These are phyloP conservation scores for Chaetomium sp. DNA, from an alignment of 2,329 filamentous ascomycete genomes.

Conservation along the genomic window DNA sequence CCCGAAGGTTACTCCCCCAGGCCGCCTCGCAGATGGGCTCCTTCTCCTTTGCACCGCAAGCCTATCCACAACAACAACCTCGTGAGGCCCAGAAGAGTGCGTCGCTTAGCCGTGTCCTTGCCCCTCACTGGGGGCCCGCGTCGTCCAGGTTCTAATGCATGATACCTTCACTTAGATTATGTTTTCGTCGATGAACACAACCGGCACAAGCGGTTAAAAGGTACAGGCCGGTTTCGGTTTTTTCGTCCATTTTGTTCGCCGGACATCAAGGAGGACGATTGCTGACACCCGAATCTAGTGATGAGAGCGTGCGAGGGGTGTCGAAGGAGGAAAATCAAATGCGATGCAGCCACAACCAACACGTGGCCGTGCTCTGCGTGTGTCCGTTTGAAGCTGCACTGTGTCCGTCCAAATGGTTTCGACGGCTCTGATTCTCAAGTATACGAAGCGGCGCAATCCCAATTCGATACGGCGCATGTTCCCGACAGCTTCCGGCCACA, in stretches of 20 bases:
- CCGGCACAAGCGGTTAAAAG: slow-evolving; percentile 92
- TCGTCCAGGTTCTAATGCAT: slow-evolving; percentile 26
- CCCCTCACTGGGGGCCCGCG: neutral
- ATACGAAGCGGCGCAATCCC: slow-evolving; percentile 45
- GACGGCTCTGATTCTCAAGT: slow-evolving; percentile 49
- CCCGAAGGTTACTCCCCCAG: slow-evolving; percentile 59
- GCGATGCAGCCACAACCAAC: slow-evolving; percentile 93
- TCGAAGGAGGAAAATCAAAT: slow-evolving; percentile 92
- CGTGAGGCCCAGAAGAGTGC: slow-evolving; percentile 81
- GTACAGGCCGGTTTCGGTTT: slow-evolving; percentile 40
- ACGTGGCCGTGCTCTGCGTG: slow-evolving; percentile 97
- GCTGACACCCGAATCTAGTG: slow-evolving; percentile 45
- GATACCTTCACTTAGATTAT: slow-evolving; percentile 60
- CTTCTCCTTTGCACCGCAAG: slow-evolving; percentile 66
- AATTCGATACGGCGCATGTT: slow-evolving; percentile 37
- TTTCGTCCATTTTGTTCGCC: neutral
- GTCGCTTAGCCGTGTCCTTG: slow-evolving; percentile 26
- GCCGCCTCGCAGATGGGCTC: slow-evolving; percentile 60
- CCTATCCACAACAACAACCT: slow-evolving; percentile 46
- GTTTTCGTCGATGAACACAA: slow-evolving; percentile 99
- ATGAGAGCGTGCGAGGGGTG: slow-evolving; percentile 98
- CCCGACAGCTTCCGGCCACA: slow-evolving; percentile 44
- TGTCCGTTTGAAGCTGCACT: slow-evolving; percentile 84
- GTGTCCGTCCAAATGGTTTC: slow-evolving; percentile 80
- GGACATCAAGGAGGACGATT: neutral